phyloP scores from a whole-genome alignment of 768 basidiomycete species.

The Tulasnella sp. region DNA sequence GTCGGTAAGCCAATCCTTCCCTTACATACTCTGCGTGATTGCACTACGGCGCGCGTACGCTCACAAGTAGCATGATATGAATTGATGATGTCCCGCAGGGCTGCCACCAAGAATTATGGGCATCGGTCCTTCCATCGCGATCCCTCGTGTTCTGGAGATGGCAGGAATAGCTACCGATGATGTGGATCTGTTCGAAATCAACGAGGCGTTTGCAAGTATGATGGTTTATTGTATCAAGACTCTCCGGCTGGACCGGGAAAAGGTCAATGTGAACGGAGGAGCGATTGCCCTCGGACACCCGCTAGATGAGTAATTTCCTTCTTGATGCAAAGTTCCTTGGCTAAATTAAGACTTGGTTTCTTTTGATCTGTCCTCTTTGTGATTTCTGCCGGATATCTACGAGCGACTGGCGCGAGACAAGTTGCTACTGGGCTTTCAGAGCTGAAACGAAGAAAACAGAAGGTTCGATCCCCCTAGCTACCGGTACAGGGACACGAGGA shows the following conservation, averaged over 20 bases:
- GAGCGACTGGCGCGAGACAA: conserved; percentile 42
- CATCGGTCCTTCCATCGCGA: conserved; percentile 38
- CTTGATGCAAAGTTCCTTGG: background rate
- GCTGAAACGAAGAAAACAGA: conserved; percentile 24
- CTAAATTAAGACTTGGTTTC: background rate
- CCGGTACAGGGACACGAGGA: too few relatives aligned
- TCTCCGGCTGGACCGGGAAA: conserved; percentile 59
- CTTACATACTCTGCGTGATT: conserved; percentile 21
- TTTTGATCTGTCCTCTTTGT: background rate
- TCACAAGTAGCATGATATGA: background rate
- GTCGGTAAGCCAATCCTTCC: too few relatives aligned
- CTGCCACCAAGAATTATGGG: conserved; percentile 58
- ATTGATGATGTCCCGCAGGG: conserved; percentile 47
- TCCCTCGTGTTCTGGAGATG: conserved; percentile 42
- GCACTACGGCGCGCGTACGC: background rate
- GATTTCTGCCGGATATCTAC: conserved; percentile 22
- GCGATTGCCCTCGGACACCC: too few relatives aligned
- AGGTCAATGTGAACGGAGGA: conserved; percentile 51
- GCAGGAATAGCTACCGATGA: conserved; percentile 56
- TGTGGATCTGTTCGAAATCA: conserved; percentile 72
- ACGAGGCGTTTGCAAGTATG: conserved; percentile 87
- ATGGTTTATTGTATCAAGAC: conserved; percentile 75
- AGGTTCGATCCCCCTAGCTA: conserved; percentile 18
- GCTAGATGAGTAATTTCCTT: conserved; percentile 14
- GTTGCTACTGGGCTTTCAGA: conserved; percentile 66